Base-by-base conservation (phyloP, 306 rosid genomes). In the Cicer judaicum region DNA sequence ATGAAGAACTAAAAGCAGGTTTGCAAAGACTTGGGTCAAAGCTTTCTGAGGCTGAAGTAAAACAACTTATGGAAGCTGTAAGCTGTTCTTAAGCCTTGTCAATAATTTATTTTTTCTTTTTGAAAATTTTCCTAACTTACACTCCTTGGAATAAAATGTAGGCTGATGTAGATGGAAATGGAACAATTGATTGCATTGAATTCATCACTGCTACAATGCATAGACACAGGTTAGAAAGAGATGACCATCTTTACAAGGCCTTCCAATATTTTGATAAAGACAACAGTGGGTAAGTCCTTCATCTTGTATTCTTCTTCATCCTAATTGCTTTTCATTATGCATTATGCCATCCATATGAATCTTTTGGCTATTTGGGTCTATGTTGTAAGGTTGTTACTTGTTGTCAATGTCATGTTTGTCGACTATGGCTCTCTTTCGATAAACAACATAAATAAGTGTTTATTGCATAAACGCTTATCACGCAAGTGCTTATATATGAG, bases 1-100 rank as follows among this genome's bases (percentile, higher is more conserved):
- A 89, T 72, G 96, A 92, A 8, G 97, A 93, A 84, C 82, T 91
- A 65, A 93, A 88, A 79, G 82, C 91, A 1, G 98, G 97, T 74
- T 80, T 91, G 86, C 92, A 93, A 41, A 87, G 92, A 64, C 96
- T 93, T 46, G 97, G 97, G 66, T 93, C 97, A 50, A 93, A 84
- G 87, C 94, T 93, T 42, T 78, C 92, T 2, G 97, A 93, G 73
- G 81, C 83, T 41, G 98, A 93, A 85, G 96, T 93, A 56, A 68
- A 84, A 69, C 98, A 93, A 81, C 96, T 93, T 47, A 93, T 91
- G 98, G 98, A 91, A 54, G 98, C 98, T 77, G 97, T 93, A 88
- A 56, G 85, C 76, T 63, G 14, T 57, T 47, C n/a, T 68, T 14
- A 46, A 61, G 19, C n/a, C 53, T 69, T 36, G 5, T 42, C 47